phyloP scores from a whole-genome alignment of 164 flowering plant species.

The Pachysandra terminalis region DNA sequence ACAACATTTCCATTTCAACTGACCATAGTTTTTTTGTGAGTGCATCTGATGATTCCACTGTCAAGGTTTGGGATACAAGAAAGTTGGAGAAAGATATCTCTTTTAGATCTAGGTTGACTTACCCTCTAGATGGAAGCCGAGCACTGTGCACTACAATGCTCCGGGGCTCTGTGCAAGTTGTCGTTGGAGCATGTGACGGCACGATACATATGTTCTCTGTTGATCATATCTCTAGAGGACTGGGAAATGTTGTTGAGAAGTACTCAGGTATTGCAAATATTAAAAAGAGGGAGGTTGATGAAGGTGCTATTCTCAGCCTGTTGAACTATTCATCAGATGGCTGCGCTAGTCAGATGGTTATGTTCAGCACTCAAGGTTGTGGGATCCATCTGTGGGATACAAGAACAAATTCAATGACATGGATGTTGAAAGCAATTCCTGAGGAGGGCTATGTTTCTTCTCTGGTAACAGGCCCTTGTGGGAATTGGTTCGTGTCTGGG shows the following conservation, averaged over 20 bases:
- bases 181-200: conserved; percentile 90
- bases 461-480: conserved; percentile 74
- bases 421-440: conserved; percentile 69
- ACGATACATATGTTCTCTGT: conserved; percentile 82
- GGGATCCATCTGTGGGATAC: conserved; percentile 95
- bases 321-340: conserved; percentile 62
- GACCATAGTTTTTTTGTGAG: conserved; percentile 93
- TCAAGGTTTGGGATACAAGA: conserved; percentile 95
- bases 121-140: conserved; percentile 78
- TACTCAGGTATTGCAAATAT: conserved; percentile 89
- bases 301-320: conserved; percentile 80
- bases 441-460: conserved; percentile 90
- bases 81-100: conserved; percentile 96
- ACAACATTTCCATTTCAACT: conserved; percentile 79
- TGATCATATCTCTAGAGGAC: conserved; percentile 80
- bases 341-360: conserved; percentile 50
- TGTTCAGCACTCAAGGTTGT: conserved; percentile 84
- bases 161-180: conserved; percentile 74
- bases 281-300: conserved; percentile 63
- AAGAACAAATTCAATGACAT: conserved; percentile 51
- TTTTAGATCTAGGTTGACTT: conserved; percentile 89
- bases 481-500: conserved; percentile 97
- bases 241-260: conserved; percentile 87
- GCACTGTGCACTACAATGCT: conserved; percentile 86
- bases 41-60: conserved; percentile 97